Base-by-base conservation (phyloP, 1,284 basidiomycete genomes). In the Trichosporon ovoides region DNA sequence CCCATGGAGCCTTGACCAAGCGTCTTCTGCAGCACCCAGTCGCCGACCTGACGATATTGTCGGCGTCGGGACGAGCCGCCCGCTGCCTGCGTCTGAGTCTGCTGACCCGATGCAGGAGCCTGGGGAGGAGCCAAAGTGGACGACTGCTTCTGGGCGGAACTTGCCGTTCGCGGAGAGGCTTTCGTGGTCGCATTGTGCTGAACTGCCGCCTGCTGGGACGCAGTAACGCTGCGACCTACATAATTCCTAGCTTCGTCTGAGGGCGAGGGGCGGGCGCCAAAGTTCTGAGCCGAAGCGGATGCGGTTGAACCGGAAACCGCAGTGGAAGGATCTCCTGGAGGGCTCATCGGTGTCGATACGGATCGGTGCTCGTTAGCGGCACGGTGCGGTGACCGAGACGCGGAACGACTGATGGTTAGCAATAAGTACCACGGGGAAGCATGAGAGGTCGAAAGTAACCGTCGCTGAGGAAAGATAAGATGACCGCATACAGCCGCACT, bases 1-100 rank as follows among this genome's bases (percentile, higher is more conserved):
- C 95, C 96, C 94, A 98, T 98, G 76, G 91, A 94, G 37, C 96
- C 95, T 37, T 93, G 93, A 51, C 96, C 95, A 35, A 98, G 83
- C 3, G 95, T 98, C 83, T 98, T 98, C 69, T 91, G 91, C 63
- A 98, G 84, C 61, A 90, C 90, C 80, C 97, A 98, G 75, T 98
- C 92, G 38, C 95, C 94, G 13, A 98, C 73, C 62, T 63, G 62
- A 13, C 62, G 58, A 54, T 63, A 63, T 52, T 81, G 66, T 24
- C 62, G 62, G 1, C 62, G 62, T 7, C 60, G 60, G n/a, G 58
- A 40, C 9, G 58, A 48, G 1, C 55, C 33, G 18, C 33, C 18
- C 10, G 33, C 13, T 11, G 51, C n/a, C 24, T 28, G 35, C 24
- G 35, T n/a, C 36, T 51, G 33, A 33, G 37, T 5, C 37, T 40